Evolutionary conservation across 2,329 filamentous ascomycete species (phyloP).

Genomic region (Fusarium graminum): DNA sequence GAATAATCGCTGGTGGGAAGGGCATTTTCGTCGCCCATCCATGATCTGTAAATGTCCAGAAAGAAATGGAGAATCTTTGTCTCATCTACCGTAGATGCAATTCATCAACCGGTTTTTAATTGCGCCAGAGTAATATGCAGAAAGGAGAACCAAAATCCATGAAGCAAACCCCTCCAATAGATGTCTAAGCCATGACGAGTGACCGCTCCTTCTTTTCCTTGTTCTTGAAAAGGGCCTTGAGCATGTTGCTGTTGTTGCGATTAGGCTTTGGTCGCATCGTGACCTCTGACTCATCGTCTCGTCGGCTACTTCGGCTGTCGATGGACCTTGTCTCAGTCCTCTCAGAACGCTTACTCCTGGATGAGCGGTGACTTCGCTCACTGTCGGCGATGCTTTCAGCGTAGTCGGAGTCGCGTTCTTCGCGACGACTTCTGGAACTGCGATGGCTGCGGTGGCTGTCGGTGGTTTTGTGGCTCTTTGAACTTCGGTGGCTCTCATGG

Average conservation of each 20-base stretch:
- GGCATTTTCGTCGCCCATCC: constrained; percentile 28
- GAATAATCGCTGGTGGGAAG: constrained; percentile 35
- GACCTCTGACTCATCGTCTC: constrained; percentile 53
- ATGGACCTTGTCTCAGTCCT: constrained; percentile 52
- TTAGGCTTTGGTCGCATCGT: constrained; percentile 63
- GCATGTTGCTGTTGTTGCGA: constrained; percentile 64
- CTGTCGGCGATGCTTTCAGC: constrained; percentile 57
- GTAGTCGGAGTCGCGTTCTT: constrained; percentile 38
- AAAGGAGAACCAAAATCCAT: constrained; percentile 1
- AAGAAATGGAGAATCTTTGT: constrained; percentile 22
- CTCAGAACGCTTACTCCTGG: constrained; percentile 53
- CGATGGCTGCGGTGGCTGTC: constrained; percentile 49
- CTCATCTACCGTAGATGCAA: constrained; percentile 22
- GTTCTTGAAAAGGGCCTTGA: constrained; percentile 70
- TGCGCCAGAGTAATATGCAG: constrained; percentile 32
- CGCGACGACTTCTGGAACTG: constrained; percentile 45
- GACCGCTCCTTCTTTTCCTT: constrained; percentile 62
- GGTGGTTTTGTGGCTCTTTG: constrained; percentile 49
- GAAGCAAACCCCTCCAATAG: neutral
- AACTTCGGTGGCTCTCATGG: constrained; percentile 49
- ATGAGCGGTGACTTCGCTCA: constrained; percentile 52
- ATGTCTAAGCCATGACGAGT: constrained; percentile 49
- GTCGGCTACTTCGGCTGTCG: constrained; percentile 52
- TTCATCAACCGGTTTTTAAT: constrained; percentile 22
- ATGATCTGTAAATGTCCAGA: constrained; percentile 28